Conservation (phyloP, 306 rosid species). For the Castanea crenata region DNA sequence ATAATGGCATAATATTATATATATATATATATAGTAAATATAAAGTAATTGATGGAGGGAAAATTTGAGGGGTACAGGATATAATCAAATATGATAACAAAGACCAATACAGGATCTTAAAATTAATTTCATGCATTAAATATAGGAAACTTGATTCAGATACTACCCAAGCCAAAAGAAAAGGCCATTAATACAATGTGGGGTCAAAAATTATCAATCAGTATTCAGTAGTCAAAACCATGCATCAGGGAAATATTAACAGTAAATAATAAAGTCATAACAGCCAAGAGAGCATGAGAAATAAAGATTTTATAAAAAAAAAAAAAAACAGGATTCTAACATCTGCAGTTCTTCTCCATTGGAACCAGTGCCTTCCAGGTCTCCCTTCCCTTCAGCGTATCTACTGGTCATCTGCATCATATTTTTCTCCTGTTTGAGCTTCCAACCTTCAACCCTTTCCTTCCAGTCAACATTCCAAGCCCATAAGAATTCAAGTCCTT, state of each 20-base stretch:
- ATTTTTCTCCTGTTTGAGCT: conserved; percentile 91
- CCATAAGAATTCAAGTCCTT: conserved; percentile 96
- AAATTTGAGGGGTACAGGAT: background rate
- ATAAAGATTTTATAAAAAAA: background rate
- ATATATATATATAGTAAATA: background rate
- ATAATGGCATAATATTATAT: background rate
- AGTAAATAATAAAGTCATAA: background rate
- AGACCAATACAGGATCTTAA: background rate
- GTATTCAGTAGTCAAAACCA: background rate
- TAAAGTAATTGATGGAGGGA: background rate
- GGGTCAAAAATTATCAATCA: background rate
- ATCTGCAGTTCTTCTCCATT: conserved; percentile 98
- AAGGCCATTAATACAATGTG: background rate
- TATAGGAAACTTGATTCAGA: background rate
- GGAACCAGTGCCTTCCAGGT: conserved; percentile 95
- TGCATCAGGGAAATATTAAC: background rate
- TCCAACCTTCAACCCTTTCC: conserved; percentile 99
- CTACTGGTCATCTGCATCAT: conserved; percentile 72
- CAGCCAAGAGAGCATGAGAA: background rate
- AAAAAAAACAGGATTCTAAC: conserved; percentile 35
- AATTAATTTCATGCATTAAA: background rate
- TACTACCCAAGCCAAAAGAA: background rate
- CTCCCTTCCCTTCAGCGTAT: conserved; percentile 86
- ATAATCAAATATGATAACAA: background rate
- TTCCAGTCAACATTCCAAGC: conserved; percentile 99